These are phyloP conservation scores for Avena atlantica DNA, from an alignment of 176 grass and related monocot genomes.

Conservation along the genomic window DNA sequence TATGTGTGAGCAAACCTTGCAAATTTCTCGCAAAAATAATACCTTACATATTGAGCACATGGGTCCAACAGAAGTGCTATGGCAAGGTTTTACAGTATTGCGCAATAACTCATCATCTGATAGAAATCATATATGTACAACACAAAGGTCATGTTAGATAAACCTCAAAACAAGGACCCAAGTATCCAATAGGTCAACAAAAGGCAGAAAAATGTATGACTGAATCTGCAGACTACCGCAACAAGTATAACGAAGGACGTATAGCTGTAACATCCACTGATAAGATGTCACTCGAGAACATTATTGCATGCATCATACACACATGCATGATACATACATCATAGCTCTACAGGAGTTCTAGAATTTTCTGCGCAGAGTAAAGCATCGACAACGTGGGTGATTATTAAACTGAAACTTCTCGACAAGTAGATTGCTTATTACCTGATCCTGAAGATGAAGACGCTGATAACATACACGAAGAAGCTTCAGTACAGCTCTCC, in stretches of 20 bases:
- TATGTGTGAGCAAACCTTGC: conserved; percentile 32
- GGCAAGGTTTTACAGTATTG: conserved; percentile 39
- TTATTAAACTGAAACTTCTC: conserved; percentile 13
- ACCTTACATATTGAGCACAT: conserved; percentile 70
- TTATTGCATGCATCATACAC: background rate
- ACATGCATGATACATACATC: background rate
- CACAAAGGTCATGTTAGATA: background rate
- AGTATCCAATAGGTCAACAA: background rate
- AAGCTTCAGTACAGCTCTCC: conserved; percentile 47
- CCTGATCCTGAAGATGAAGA: conserved; percentile 49
- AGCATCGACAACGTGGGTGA: background rate
- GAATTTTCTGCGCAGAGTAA: background rate
- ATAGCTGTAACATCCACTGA: background rate
- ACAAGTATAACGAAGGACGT: background rate
- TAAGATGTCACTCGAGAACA: background rate
- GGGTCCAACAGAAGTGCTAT: conserved; percentile 37
- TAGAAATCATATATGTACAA: conserved; percentile 21
- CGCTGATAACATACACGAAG: background rate
- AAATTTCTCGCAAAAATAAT: conserved; percentile 28
- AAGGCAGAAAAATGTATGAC: background rate
- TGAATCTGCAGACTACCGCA: background rate
- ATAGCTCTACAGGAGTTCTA: background rate
- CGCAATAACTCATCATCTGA: conserved; percentile 54
- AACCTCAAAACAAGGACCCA: conserved; percentile 19
- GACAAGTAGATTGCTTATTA: conserved; percentile 6